These are phyloP conservation scores for Talaromyces sp. DNA, from an alignment of 2,329 filamentous ascomycete species.

Conservation along the genomic window DNA sequence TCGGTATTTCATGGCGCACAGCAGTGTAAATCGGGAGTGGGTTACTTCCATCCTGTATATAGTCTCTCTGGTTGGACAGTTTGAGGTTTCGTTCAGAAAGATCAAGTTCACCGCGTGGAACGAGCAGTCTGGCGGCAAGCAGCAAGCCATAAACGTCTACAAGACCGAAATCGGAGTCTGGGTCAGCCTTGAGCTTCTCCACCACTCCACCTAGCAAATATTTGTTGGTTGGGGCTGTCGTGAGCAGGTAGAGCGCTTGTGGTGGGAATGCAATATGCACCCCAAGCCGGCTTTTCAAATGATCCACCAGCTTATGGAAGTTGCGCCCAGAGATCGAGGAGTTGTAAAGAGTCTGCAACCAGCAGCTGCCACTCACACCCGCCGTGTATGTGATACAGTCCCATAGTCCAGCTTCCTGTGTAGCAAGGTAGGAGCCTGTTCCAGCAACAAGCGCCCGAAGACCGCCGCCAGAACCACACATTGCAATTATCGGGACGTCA, in stretches of 20 bases:
- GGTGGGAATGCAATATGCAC: slow-evolving; percentile 93
- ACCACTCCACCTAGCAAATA: slow-evolving; percentile 81
- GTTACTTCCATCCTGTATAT: slow-evolving; percentile 70
- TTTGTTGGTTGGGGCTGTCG: slow-evolving; percentile 89
- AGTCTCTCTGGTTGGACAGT: slow-evolving; percentile 76
- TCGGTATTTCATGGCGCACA: slow-evolving; percentile 89
- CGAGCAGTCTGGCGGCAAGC: slow-evolving; percentile 75
- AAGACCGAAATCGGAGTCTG: slow-evolving; percentile 74
- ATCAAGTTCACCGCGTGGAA: slow-evolving; percentile 77
- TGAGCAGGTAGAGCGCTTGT: slow-evolving; percentile 71
- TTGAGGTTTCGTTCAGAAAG: slow-evolving; percentile 79
- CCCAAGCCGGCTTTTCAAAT: slow-evolving; percentile 77
- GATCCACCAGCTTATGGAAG: slow-evolving; percentile 67
- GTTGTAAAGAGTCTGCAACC: slow-evolving; percentile 84
- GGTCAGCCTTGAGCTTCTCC: slow-evolving; percentile 83
- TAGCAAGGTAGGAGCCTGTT: slow-evolving; percentile 77
- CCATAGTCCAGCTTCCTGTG: slow-evolving; percentile 81
- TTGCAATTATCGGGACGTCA: slow-evolving; percentile 86
- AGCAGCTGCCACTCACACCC: slow-evolving; percentile 92
- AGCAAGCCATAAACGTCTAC: slow-evolving; percentile 91
- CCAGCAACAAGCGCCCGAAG: slow-evolving; percentile 85
- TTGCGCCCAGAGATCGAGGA: slow-evolving; percentile 68
- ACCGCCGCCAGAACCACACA: slow-evolving; percentile 91
- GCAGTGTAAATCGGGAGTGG: slow-evolving; percentile 94
- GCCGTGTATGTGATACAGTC: slow-evolving; percentile 94